These are phyloP conservation scores for Myochromella boudieri DNA, from an alignment of 768 basidiomycete genomes.

Conservation along the genomic window DNA sequence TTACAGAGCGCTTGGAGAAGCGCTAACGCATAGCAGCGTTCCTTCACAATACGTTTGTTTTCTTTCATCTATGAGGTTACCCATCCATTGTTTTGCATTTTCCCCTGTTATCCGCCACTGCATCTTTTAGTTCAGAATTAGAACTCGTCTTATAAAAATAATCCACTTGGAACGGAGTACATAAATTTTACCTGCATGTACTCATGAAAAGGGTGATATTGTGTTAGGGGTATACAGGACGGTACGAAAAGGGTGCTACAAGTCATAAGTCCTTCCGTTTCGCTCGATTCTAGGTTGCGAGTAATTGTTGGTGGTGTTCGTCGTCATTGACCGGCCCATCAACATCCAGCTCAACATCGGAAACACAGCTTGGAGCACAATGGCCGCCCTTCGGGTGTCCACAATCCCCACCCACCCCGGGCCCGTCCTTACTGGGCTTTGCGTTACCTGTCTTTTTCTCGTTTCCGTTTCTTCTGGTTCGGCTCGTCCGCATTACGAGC, in stretches of 20 bases:
- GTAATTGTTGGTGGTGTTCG: too few species aligned
- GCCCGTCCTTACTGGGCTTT: not conserved
- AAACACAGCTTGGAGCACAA: not conserved
- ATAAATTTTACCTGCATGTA: not conserved
- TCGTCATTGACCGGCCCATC: too few species aligned
- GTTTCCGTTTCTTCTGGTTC: conserved; percentile 1
- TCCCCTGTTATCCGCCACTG: not conserved
- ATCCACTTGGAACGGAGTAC: conserved; percentile 14
- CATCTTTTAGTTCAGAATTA: conserved; percentile 15
- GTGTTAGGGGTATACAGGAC: not conserved
- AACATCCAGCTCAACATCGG: not conserved
- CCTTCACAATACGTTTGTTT: too few species aligned
- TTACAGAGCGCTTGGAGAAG: conserved; percentile 91
- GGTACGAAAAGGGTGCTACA: too few species aligned
- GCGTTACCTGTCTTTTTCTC: conserved; percentile 6
- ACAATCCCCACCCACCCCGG: not conserved
- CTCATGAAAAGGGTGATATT: not conserved
- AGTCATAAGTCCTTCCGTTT: conserved; percentile 3
- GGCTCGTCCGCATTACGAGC: not conserved
- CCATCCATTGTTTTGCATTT: conserved; percentile 9
- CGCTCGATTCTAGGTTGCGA: too few species aligned
- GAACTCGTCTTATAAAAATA: conserved; percentile 15
- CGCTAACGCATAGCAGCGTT: conserved; percentile 44
- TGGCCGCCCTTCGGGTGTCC: not conserved
- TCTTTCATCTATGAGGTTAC: conserved; percentile 16